Base-by-base conservation (phyloP, 2,329 filamentous ascomycete species). In the Thermoascus crustaceus region DNA sequence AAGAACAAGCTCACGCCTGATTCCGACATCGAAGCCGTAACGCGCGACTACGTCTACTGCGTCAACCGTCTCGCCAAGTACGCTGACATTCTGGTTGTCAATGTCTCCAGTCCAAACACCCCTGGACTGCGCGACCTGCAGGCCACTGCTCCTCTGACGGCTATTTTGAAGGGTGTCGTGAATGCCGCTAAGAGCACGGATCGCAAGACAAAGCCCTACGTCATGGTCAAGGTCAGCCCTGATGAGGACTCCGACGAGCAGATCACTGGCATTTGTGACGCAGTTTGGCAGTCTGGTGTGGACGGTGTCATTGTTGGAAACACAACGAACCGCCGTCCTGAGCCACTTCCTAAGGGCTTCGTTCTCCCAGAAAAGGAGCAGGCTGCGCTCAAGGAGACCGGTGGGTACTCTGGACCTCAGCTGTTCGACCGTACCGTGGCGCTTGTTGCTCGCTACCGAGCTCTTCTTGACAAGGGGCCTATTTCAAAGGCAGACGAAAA, bases 221-320 rank as follows among this genome's bases (percentile, higher is more conserved):
- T 98, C 39, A 94, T 98, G 85, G 91, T 98, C 52, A 98, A 98
- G 68, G 89, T 98, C 13, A 94, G 85, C 40, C 91, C 91, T 0
- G 91, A 98, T 50, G 91, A 96, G 64, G 86, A 95, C 57, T 78
- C 82, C 13, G 79, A 87, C 34, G 69, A 78, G 37, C 87, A 98
- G 57, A 76, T 98, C 42, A 74, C 80, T 26, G 91, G 88, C 6
- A 94, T 98, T 37, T 89, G 86, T 41, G 76, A 87, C 48, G 88
- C 88, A 0, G 80, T 94, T 8, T 82, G 78, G 69, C 70, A 71
- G 47, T 86, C 84, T 41, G 88, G 88, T 5, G 88, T 96, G 2
- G 88, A 95, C 50, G 91, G 91, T 18, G 78, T 98, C 22, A 95
- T 98, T 43, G 89, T 98, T 3, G 91, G 89, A 7, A 98, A 98